Conservation (phyloP, 768 basidiomycete species). For the Holtermannia corniformis region DNA sequence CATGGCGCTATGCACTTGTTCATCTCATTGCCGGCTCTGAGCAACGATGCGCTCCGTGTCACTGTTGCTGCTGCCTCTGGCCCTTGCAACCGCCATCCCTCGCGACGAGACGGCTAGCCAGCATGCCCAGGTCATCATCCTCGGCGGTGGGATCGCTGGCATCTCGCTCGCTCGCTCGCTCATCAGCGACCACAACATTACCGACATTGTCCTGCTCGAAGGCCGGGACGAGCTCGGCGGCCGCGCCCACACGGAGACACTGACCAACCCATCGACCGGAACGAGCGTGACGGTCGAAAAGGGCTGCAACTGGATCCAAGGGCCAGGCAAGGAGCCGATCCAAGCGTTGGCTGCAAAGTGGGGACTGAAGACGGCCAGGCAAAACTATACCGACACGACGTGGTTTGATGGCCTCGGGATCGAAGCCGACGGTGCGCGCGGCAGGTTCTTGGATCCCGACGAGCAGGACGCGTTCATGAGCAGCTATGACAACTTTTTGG, state of each 20-base stretch:
- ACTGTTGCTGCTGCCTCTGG: not conserved
- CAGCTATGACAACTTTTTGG: not conserved
- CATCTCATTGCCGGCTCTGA: too few relatives aligned
- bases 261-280: slow-evolving; percentile 39
- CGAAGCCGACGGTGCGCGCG: not conserved
- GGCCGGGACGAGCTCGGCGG: slow-evolving; percentile 55
- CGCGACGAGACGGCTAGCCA: not conserved
- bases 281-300: slow-evolving; percentile 48
- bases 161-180: slow-evolving; percentile 54
- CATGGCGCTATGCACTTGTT: too few relatives aligned
- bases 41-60: not conserved
- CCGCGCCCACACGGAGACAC: slow-evolving; percentile 48
- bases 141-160: slow-evolving; percentile 60
- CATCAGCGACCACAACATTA: slow-evolving; percentile 49
- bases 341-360: not conserved
- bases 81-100: not conserved
- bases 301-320: slow-evolving; percentile 46
- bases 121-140: slow-evolving; percentile 46
- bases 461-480: not conserved
- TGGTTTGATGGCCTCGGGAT: not conserved
- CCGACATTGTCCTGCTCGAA: slow-evolving; percentile 56
- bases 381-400: not conserved
- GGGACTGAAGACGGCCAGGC: not conserved
- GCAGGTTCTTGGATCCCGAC: not conserved
- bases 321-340: slow-evolving; percentile 36